Evolutionary conservation across 1,284 basidiomycete genomes (phyloP).

Genomic region (Ganoderma lingzhi): DNA sequence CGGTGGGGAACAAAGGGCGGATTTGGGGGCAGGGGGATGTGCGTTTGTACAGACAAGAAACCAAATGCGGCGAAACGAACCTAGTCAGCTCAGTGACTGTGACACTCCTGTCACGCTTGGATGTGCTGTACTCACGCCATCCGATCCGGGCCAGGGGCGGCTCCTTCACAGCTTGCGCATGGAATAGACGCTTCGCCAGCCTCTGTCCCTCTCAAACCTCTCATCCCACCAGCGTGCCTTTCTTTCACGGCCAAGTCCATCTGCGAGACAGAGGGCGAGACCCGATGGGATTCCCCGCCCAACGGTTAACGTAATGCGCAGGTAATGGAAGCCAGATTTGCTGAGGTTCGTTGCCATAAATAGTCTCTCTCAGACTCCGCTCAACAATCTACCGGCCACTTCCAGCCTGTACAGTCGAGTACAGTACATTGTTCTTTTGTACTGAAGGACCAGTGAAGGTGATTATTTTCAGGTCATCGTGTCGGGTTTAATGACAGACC

Average conservation of each 20-base stretch:
- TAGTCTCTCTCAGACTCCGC: conserved; percentile 1
- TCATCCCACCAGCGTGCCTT: neutral
- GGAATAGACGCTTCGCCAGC: neutral
- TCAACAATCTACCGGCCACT: neutral
- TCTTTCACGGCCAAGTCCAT: neutral
- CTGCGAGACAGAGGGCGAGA: neutral
- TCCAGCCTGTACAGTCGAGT: neutral
- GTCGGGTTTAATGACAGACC: neutral
- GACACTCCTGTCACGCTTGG: conserved; percentile 33
- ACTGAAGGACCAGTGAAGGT: neutral
- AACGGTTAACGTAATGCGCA: conserved; percentile 15
- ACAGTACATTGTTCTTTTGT: neutral
- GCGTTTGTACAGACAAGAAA: conserved; percentile 44
- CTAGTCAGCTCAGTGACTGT: conserved; percentile 44
- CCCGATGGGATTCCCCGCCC: neutral
- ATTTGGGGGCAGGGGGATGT: conserved; percentile 32
- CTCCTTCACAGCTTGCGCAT: conserved; percentile 4
- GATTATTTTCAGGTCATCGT: neutral
- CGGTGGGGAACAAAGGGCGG: conserved; percentile 18
- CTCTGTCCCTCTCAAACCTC: neutral
- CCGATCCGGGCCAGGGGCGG: neutral
- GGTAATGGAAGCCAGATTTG: conserved; percentile 17
- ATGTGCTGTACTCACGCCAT: conserved; percentile 32
- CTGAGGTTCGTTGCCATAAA: conserved; percentile 28
- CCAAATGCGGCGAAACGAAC: conserved; percentile 45